A percentile compares a stretch with the other conserved stretches of the same genome.
Conservation (phyloP, 257 asterid species). For the Agastache rugosa region DNA sequence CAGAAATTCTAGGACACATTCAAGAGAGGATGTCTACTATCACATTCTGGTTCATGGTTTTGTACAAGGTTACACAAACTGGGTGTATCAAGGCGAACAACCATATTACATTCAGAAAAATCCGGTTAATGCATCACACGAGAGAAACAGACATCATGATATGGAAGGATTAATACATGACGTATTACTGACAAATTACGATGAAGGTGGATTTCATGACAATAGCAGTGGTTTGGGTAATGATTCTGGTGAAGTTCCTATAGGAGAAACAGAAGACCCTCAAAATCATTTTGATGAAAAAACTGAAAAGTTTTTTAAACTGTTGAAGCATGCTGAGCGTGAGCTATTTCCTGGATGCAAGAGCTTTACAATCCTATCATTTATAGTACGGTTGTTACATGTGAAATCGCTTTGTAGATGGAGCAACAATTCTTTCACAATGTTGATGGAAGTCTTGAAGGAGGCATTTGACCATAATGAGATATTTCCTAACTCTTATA, state of each 20-base stretch:
- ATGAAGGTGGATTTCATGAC: not conserved
- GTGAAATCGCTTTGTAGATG: not conserved
- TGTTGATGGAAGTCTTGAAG: not conserved
- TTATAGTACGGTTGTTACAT: not conserved
- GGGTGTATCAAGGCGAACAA: too few relatives aligned
- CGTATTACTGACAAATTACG: not conserved
- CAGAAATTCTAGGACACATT: too few relatives aligned
- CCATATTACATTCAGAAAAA: too few relatives aligned
- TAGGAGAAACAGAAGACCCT: too few relatives aligned
- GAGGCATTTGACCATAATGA: not conserved
- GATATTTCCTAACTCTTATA: not conserved
- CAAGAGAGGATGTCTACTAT: too few relatives aligned
- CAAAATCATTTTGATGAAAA: too few relatives aligned
- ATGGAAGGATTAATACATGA: not conserved
- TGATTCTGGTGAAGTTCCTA: not conserved
- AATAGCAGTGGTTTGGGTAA: not conserved
- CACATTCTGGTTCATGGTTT: too few relatives aligned
- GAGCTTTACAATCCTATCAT: not conserved
- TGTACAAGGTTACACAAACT: too few relatives aligned
- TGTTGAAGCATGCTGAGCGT: too few relatives aligned
- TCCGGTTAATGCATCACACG: not conserved
- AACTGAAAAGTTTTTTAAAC: too few relatives aligned
- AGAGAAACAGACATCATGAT: not conserved
- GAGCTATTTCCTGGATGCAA: not conserved
- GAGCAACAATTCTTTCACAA: not conserved